phyloP scores from a whole-genome alignment of 768 basidiomycete species.

The Tylopilus vinaceipallidus region DNA sequence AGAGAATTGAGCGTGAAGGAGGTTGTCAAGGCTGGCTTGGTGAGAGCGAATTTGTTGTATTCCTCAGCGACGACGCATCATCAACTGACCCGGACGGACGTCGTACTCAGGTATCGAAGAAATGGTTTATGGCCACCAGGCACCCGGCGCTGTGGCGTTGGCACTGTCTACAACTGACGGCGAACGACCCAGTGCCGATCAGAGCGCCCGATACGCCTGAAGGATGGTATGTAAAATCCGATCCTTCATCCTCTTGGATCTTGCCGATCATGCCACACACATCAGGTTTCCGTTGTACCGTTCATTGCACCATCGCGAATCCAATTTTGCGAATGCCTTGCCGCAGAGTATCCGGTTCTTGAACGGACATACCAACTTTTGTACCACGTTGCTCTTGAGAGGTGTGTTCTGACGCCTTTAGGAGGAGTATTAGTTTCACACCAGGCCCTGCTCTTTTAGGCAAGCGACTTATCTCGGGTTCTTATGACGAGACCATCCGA shows the following conservation, averaged over 20 bases:
- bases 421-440: not conserved
- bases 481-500: conserved; percentile 88
- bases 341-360: conserved; percentile 79
- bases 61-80: not conserved
- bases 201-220: conserved; percentile 59
- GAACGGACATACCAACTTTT: conserved; percentile 83
- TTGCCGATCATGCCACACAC: not conserved
- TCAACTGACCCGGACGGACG: conserved; percentile 1
- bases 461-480: conserved; percentile 82
- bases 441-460: conserved; percentile 34
- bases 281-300: conserved; percentile 68
- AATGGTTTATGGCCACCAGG: conserved; percentile 40
- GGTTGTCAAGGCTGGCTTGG: conserved; percentile 48
- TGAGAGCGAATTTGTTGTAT: conserved; percentile 16
- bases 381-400: conserved; percentile 74
- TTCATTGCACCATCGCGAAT: conserved; percentile 80
- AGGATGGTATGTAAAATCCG: conserved; percentile 58
- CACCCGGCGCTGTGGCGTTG: conserved; percentile 75
- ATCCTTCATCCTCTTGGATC: not conserved
- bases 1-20: conserved; percentile 57
- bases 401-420: conserved; percentile 27
- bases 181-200: conserved; percentile 66
- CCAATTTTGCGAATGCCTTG: conserved; percentile 73
- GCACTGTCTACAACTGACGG: conserved; percentile 72
- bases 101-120: conserved; percentile 38